Conservation (phyloP, 148 eudicot species). For the Dianthus caryophyllus region DNA sequence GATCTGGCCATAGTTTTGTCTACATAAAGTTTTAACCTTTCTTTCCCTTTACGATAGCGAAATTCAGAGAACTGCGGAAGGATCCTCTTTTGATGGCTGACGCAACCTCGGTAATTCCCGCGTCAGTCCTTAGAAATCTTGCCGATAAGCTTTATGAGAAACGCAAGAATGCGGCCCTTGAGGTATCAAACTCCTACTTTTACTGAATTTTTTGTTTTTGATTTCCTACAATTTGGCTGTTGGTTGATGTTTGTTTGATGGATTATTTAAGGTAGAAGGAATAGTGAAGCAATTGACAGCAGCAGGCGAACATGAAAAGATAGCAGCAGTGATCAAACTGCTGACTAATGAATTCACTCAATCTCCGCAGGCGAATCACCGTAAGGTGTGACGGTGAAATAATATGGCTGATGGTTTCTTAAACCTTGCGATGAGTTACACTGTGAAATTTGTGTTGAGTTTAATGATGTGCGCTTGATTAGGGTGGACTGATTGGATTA, state of each 20-base stretch:
- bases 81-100: constrained; percentile 50
- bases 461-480: constrained; percentile 14
- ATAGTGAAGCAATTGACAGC: constrained; percentile 69
- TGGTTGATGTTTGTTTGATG: constrained; percentile 7
- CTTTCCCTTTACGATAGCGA: background rate
- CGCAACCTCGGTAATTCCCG: constrained; percentile 48
- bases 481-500: constrained; percentile 99
- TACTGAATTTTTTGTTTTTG: background rate
- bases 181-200: constrained; percentile 36
- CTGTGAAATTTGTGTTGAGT: background rate
- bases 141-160: constrained; percentile 96
- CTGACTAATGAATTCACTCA: constrained; percentile 61
- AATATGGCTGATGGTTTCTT: background rate
- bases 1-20: too few relatives aligned
- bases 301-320: constrained; percentile 79
- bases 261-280: constrained; percentile 71
- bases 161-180: constrained; percentile 95
- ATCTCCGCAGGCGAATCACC: constrained; percentile 90
- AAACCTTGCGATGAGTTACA: background rate
- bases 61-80: background rate
- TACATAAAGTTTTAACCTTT: background rate
- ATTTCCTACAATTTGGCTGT: constrained; percentile 7
- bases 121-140: constrained; percentile 74
- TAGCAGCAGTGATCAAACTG: constrained; percentile 73
- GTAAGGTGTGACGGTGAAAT: constrained; percentile 42